Evolutionary conservation across 2,329 filamentous ascomycete species (phyloP).

Genomic region (Cladosporium sp.): DNA sequence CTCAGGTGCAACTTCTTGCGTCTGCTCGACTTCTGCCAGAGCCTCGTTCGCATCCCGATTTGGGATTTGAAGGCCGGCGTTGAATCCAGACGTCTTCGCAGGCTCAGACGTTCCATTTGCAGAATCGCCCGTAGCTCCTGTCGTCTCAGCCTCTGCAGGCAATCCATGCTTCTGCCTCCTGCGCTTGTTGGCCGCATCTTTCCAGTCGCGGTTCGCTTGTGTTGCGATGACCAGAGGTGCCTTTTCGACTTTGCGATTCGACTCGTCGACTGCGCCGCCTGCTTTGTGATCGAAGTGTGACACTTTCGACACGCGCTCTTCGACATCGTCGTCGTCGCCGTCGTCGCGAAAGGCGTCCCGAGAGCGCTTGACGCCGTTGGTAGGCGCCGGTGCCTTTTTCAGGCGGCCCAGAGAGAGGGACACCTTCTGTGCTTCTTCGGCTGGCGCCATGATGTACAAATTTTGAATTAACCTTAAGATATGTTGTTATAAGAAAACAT

Average conservation of each 20-base stretch:
- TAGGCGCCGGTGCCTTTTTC: conserved; percentile 33
- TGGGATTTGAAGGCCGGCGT: conserved; percentile 37
- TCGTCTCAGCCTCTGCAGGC: conserved; percentile 39
- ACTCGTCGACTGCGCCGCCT: conserved; percentile 52
- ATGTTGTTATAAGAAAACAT: background rate
- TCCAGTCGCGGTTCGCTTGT: conserved; percentile 65
- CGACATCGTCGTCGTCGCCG: conserved; percentile 55
- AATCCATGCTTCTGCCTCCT: conserved; percentile 59
- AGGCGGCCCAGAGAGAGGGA: conserved; percentile 35
- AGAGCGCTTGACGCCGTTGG: conserved; percentile 46
- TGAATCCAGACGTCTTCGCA: conserved; percentile 53
- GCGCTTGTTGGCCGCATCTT: conserved; percentile 52
- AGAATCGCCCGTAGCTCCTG: background rate
- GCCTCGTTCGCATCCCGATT: conserved; percentile 33
- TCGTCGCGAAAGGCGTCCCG: conserved; percentile 41
- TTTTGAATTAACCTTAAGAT: background rate
- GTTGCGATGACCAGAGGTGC: conserved; percentile 60
- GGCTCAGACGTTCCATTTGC: background rate
- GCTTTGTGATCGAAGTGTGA: conserved; percentile 57
- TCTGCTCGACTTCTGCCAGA: conserved; percentile 31
- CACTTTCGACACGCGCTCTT: conserved; percentile 48
- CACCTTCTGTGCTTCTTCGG: conserved; percentile 28
- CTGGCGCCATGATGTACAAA: background rate
- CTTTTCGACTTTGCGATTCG: conserved; percentile 37
- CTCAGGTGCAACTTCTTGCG: conserved; percentile 23